A percentile compares a stretch with the other conserved stretches of the same genome.
Evolutionary conservation across 768 basidiomycete genomes (phyloP).

Genomic region (Sarcodon sp.): DNA sequence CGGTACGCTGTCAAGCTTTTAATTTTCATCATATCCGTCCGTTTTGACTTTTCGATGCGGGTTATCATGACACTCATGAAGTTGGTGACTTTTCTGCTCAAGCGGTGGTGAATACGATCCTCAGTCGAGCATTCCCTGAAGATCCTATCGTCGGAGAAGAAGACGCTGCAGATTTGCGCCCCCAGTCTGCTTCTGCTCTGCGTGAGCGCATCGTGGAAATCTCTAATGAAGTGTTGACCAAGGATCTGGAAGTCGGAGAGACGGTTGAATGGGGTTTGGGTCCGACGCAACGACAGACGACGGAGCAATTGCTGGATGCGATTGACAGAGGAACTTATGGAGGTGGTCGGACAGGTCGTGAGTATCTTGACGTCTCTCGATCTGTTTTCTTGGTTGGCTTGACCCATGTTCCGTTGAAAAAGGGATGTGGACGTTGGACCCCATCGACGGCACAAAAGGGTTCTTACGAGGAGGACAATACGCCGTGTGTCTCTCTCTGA

Average conservation of each 20-base stretch:
- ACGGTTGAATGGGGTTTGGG: slow-evolving; percentile 62
- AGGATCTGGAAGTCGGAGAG: slow-evolving; percentile 42
- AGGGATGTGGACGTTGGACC: slow-evolving; percentile 85
- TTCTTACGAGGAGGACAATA: slow-evolving; percentile 90
- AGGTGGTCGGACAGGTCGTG: slow-evolving; percentile 66
- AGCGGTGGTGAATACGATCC: slow-evolving; percentile 77
- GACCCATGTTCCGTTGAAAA: background rate
- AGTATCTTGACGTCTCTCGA: slow-evolving; percentile 17
- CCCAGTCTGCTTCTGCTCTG: slow-evolving; percentile 28
- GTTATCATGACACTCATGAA: too few relatives aligned
- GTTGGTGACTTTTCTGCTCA: slow-evolving; percentile 94
- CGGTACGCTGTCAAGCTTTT: slow-evolving; percentile 18
- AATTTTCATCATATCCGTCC: background rate
- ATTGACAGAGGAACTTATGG: slow-evolving; percentile 75
- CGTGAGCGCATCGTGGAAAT: slow-evolving; percentile 63
- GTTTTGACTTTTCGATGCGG: background rate
- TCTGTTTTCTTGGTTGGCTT: background rate
- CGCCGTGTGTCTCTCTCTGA: slow-evolving; percentile 80
- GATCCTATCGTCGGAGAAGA: slow-evolving; percentile 95
- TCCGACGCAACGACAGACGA: slow-evolving; percentile 34
- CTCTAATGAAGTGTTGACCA: slow-evolving; percentile 66
- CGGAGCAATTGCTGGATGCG: slow-evolving; percentile 58
- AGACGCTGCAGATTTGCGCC: slow-evolving; percentile 69
- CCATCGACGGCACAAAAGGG: slow-evolving; percentile 90
- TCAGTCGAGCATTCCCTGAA: slow-evolving; percentile 62